Percentiles rank a stretch among this genome's conserved stretches.
phyloP scores from a whole-genome alignment of 2,329 filamentous ascomycete species.

The Hypoxylon rubiginosum region DNA sequence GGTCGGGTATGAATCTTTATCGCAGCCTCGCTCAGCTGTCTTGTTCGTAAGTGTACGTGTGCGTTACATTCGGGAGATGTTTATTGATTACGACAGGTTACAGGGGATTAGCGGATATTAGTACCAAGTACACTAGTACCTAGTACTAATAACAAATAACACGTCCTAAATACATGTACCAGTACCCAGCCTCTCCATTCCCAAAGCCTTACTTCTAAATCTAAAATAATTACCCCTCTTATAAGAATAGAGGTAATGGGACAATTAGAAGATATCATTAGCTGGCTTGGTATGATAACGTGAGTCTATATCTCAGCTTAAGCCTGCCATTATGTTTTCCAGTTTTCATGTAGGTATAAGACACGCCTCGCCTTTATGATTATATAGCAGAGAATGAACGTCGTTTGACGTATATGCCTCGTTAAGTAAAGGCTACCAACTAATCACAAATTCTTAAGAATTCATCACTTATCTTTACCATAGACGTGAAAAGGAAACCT shows the following conservation, averaged over 20 bases:
- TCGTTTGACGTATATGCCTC: too few relatives aligned
- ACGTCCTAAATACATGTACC: conserved; percentile 13
- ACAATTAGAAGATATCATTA: background rate
- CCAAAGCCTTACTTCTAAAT: conserved; percentile 17
- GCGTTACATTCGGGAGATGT: conserved; percentile 35
- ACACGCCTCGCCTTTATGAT: too few relatives aligned
- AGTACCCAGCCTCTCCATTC: conserved; percentile 8
- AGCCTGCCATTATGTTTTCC: too few relatives aligned
- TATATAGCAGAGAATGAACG: too few relatives aligned
- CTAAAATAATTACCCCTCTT: background rate
- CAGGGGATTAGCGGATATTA: conserved; percentile 22
- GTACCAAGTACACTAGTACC: too few relatives aligned
- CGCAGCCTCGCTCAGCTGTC: conserved; percentile 8
- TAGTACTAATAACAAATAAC: conserved; percentile 7
- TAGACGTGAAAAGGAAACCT: too few relatives aligned
- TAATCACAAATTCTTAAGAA: too few relatives aligned
- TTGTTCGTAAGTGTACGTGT: conserved; percentile 13
- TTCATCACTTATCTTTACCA: too few relatives aligned
- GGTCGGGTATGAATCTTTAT: conserved; percentile 1
- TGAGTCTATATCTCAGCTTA: too few relatives aligned
- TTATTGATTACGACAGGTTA: conserved; percentile 26
- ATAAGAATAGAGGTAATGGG: background rate
- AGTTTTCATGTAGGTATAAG: too few relatives aligned
- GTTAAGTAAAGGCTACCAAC: too few relatives aligned
- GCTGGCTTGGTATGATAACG: background rate